Evolutionary conservation across 257 asterid species (phyloP).

Genomic region (Cinchona pubescens): DNA sequence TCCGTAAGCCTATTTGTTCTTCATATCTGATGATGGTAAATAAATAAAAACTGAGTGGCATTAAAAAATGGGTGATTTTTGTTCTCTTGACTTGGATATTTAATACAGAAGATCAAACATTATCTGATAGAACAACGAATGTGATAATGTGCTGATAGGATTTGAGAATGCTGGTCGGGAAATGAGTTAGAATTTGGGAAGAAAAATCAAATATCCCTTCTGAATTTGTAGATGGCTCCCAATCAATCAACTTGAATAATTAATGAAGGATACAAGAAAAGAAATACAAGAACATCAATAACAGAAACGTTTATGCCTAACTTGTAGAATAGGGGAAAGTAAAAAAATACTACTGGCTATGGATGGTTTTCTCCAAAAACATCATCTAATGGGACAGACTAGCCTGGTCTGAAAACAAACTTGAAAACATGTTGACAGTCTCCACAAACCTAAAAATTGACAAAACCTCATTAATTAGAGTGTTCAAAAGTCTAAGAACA

Average conservation of each 20-base stretch:
- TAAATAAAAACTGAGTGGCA: neutral
- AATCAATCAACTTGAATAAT: too few relatives aligned
- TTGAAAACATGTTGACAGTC: constrained; percentile 18
- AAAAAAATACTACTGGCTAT: too few relatives aligned
- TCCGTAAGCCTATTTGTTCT: neutral
- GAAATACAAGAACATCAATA: neutral
- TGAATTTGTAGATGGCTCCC: neutral
- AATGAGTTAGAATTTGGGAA: neutral
- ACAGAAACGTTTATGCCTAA: neutral
- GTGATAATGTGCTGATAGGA: neutral
- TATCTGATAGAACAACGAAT: neutral
- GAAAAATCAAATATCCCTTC: neutral
- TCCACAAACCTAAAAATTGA: constrained; percentile 8
- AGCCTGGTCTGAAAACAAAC: neutral
- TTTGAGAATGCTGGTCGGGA: neutral
- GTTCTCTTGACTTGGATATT: neutral
- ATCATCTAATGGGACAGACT: neutral
- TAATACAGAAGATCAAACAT: neutral
- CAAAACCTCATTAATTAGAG: constrained; percentile 5
- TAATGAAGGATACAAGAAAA: neutral
- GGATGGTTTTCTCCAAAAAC: constrained; percentile 1
- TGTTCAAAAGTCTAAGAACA: neutral
- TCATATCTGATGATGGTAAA: neutral
- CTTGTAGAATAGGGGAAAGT: neutral
- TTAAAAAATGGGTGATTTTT: neutral